Base-by-base conservation (phyloP, 2,329 filamentous ascomycete species). In the Juglanconis oblonga region DNA sequence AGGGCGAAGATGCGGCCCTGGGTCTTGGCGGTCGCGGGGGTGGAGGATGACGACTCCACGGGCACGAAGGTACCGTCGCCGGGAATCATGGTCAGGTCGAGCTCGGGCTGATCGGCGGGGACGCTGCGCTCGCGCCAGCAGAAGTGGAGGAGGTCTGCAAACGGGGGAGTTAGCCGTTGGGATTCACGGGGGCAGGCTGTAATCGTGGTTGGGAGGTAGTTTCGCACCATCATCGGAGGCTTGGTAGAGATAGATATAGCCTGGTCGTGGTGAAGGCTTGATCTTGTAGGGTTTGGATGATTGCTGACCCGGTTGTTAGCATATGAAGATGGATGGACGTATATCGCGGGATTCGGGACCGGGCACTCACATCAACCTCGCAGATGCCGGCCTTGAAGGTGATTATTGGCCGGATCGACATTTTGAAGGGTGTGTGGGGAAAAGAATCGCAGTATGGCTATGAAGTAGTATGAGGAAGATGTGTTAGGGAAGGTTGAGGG, bases 311-410 rank as follows among this genome's bases (percentile, higher is more conserved):
- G 1, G 17, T 10, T 64, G 61, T 71, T 55, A 68, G 64, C 52
- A 61, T 48, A 52, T 67, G 42, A 64, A 58, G 50, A 52, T 52
- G 54, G 61, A 53, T 51, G 32, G 31, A 36, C 14, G 31, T 14
- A 31, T 44, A 45, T 24, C 24, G 24, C 44, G 52, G 11, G 32
- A 55, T 47, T 32, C 45, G 48, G 52, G 51, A 65, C 67, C 6
- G 9, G 38, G 49, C 61, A 81, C 89, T 72, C 79, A 96, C 92
- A 73, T 93, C 88, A 63, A 94, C 74, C 56, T 95, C 87, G 78
- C 94, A 98, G 74, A 85, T 86, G 75, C 94, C 94, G 65, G 94
- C 94, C 83, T 97, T 97, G 84, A 98, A 98, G 14, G 92, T 96
- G 73, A 98, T 93, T 71, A 97, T 84, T 36, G 94, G 92, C 67